phyloP scores from a whole-genome alignment of 306 rosid genomes.

The Lupinus albus region DNA sequence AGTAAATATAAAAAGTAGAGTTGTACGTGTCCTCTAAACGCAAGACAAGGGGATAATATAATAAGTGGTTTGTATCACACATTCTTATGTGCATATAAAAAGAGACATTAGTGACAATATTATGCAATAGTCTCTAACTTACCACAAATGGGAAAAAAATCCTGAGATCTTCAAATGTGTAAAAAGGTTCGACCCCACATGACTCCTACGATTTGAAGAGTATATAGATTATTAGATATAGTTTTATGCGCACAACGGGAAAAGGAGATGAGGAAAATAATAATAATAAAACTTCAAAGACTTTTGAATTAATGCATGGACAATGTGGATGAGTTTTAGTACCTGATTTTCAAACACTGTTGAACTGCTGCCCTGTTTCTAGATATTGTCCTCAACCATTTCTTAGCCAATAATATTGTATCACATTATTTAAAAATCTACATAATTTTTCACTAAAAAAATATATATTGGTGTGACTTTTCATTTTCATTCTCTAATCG shows the following conservation, averaged over 20 bases:
- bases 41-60: constrained; percentile 20
- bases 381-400: neutral
- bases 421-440: too few species aligned
- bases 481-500: too few species aligned
- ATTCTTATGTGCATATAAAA: neutral
- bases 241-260: too few species aligned
- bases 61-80: neutral
- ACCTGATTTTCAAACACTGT: constrained; percentile 53
- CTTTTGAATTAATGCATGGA: constrained; percentile 35
- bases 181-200: too few species aligned
- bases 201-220: too few species aligned
- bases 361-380: constrained; percentile 39
- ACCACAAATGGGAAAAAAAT: neutral
- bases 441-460: too few species aligned
- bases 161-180: neutral
- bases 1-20: neutral
- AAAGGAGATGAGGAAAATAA: too few species aligned
- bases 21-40: constrained; percentile 17
- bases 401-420: too few species aligned
- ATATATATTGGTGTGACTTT: too few species aligned
- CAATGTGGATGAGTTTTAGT: constrained; percentile 57
- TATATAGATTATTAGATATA: too few species aligned
- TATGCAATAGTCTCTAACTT: neutral
- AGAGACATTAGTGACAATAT: neutral
- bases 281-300: constrained; percentile 8